Base-by-base conservation (phyloP, 805 yeast species). In the Cyberlindnera maritima region DNA sequence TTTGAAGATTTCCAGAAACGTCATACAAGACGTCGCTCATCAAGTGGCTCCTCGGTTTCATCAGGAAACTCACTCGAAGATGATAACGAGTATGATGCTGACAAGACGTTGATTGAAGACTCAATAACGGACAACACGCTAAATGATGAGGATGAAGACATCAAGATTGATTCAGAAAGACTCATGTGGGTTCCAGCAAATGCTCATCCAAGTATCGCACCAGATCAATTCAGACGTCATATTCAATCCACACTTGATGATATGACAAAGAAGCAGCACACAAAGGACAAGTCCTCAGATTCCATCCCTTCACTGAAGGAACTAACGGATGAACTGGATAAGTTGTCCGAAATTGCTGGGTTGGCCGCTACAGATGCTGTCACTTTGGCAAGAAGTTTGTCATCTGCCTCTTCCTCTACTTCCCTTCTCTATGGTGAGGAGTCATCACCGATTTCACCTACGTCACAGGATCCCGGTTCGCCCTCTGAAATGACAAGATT, bases 121-220 rank as follows among this genome's bases (percentile, higher is more conserved):
- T 43, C 48, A 14, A 15, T 14, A 20, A 6, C 19, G 17, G 11
- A 5, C 23, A 26, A 15, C 4, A 6, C 41, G 15, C 15, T 13
- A 29, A 14, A 70, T 67, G 44, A 67, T 77, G 15, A 34, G 4
- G 43, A 38, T 9, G 39, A 46, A 2, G 47, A 45, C 17, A 32
- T 44, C 15, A 47, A 32, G 29, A 34, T 53, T 5, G 53, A 53
- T 25, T 44, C 76, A 5, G 63, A 76, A 41, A 69, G 78, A 47
- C 67, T 87, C 28, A 69, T 92, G 44, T 92, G 99, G 99, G 97
- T 94, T 1, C 98, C 98, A 0, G 99, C 98, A 2, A 81, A 80
- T 52, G 74, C 89, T 33, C 99, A 94, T 63, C 98, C 98, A 1
- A 92, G 87, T 58, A 77, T 92, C n/a, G 91, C 95, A 21, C 98